Evolutionary conservation across 106 monocot species (phyloP).

Genomic region (Dendrobium huoshanense): DNA sequence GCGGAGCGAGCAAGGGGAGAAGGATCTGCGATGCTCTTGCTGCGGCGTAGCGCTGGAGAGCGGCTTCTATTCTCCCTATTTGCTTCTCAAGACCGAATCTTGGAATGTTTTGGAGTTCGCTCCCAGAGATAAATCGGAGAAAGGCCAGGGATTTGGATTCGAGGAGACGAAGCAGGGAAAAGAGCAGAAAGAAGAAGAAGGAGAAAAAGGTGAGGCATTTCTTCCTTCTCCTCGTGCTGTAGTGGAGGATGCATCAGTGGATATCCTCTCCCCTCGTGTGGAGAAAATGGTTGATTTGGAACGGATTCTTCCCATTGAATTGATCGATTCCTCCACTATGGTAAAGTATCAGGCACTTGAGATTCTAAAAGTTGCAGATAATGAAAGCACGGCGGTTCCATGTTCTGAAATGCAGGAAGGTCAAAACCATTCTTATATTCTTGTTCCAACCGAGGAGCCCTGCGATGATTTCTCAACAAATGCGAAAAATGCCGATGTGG

Average conservation of each 20-base stretch:
- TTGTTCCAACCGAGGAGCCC: background rate
- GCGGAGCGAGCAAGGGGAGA: constrained; percentile 45
- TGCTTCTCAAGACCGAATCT: constrained; percentile 26
- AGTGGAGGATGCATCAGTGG: constrained; percentile 9
- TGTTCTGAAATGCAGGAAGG: constrained; percentile 10
- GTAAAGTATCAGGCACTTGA: background rate
- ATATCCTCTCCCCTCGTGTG: background rate
- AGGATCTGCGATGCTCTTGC: constrained; percentile 59
- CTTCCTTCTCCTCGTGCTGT: constrained; percentile 4
- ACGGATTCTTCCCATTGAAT: constrained; percentile 39
- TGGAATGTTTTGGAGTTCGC: constrained; percentile 26
- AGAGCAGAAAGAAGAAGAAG: background rate
- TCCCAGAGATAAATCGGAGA: constrained; percentile 15
- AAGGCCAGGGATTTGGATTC: constrained; percentile 14
- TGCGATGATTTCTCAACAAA: background rate
- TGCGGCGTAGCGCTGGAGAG: constrained; percentile 45
- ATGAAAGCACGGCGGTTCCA: background rate
- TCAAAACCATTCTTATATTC: background rate
- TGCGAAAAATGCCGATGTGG: background rate
- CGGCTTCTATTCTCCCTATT: constrained; percentile 46
- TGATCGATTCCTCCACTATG: constrained; percentile 44
- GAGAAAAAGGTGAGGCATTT: constrained; percentile 8
- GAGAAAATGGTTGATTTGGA: constrained; percentile 11
- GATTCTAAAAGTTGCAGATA: background rate
- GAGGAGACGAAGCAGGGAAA: constrained; percentile 15